Conservation (phyloP, 257 asterid genomes). For the Nicotiana tabacum region DNA sequence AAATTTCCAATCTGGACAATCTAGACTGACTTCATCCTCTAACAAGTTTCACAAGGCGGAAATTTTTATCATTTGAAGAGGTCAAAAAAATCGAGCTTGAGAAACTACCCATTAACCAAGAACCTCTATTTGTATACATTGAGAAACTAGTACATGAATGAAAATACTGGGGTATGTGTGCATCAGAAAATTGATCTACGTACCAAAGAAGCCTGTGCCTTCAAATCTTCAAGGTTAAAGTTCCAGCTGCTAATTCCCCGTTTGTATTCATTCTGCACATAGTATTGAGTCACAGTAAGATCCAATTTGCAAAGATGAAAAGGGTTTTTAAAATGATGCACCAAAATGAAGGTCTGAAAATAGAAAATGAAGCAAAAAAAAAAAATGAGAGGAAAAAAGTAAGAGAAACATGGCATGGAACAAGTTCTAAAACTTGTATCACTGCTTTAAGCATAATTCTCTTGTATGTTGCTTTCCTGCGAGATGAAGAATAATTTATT, state of each 20-base stretch:
- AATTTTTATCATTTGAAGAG: not conserved
- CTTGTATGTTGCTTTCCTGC: not conserved
- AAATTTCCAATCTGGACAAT: not conserved
- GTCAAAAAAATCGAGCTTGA: not conserved
- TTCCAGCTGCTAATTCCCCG: conserved; percentile 73
- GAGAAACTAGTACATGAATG: not conserved
- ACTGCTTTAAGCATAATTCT: not conserved
- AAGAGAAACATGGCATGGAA: not conserved
- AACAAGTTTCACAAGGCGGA: not conserved
- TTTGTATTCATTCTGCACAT: conserved; percentile 57
- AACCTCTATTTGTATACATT: not conserved
- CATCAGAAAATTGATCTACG: not conserved
- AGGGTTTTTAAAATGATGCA: not conserved
- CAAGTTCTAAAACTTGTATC: not conserved
- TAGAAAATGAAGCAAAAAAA: not conserved
- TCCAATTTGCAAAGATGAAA: not conserved
- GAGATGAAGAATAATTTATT: not conserved
- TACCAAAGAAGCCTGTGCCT: conserved; percentile 69
- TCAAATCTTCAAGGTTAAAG: conserved; percentile 61
- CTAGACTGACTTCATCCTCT: not conserved
- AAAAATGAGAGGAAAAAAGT: not conserved
- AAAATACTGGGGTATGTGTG: not conserved
- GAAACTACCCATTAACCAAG: not conserved
- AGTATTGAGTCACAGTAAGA: conserved; percentile 6
- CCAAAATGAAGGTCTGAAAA: not conserved